A percentile compares a stretch with the other conserved stretches of the same genome.
These are phyloP conservation scores for Aspergillus ochraceoroseus DNA, from an alignment of 2,329 filamentous ascomycete species.

Conservation along the genomic window DNA sequence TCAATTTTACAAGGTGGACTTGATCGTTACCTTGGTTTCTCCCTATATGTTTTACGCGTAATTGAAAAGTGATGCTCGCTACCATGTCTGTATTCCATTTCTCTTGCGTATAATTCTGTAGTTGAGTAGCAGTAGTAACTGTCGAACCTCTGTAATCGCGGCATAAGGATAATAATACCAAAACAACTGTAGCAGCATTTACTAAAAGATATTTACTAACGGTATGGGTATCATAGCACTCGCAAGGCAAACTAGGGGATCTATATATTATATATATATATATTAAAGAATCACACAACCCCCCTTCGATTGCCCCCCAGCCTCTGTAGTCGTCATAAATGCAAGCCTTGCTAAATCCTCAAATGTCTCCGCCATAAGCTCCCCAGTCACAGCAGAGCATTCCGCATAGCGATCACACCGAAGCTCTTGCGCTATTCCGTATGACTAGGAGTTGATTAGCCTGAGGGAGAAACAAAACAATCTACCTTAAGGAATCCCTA, in stretches of 20 bases:
- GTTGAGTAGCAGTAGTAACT: neutral
- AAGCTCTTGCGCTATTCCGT: slow-evolving; percentile 56
- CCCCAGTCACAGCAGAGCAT: slow-evolving; percentile 57
- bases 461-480: neutral
- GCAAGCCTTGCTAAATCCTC: slow-evolving; percentile 57
- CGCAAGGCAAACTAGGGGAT: neutral
- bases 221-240: slow-evolving; percentile 17
- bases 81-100: slow-evolving; percentile 20
- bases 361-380: slow-evolving; percentile 55
- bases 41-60: slow-evolving; percentile 40
- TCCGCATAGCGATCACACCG: slow-evolving; percentile 59
- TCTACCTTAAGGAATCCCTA: slow-evolving; percentile 23
- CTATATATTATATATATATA: neutral
- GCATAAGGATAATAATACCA: too few species aligned
- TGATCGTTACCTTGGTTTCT: slow-evolving; percentile 70
- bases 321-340: slow-evolving; percentile 54
- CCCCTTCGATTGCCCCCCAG: slow-evolving; percentile 48
- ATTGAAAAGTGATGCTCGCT: slow-evolving; percentile 35
- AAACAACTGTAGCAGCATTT: too few species aligned
- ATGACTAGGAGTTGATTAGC: slow-evolving; percentile 40
- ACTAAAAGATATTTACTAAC: too few species aligned
- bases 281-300: slow-evolving; percentile 42
- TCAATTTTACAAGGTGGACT: slow-evolving; percentile 71
- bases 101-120: slow-evolving; percentile 12
- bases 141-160: neutral